Percentiles rank a stretch among this genome's conserved stretches.
phyloP scores from a whole-genome alignment of 805 yeast genomes.

The Candida sanyiensis region DNA sequence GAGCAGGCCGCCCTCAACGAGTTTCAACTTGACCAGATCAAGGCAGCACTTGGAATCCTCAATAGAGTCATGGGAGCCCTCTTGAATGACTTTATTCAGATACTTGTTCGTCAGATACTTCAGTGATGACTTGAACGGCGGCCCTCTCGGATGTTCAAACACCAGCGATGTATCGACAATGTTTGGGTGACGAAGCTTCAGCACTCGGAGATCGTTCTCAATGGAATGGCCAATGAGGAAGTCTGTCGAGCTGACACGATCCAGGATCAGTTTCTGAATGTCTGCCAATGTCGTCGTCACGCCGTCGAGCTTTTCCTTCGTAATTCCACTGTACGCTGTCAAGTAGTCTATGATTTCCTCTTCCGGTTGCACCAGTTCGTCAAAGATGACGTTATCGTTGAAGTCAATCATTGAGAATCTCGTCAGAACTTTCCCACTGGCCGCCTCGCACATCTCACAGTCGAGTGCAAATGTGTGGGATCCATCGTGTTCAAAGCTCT shows the following conservation, averaged over 20 bases:
- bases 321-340: conserved; percentile 83
- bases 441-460: conserved; percentile 86
- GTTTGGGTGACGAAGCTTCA: conserved; percentile 64
- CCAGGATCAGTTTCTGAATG: conserved; percentile 53
- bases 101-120: conserved; percentile 58
- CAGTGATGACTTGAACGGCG: conserved; percentile 74
- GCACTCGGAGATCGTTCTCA: conserved; percentile 71
- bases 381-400: conserved; percentile 55
- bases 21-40: conserved; percentile 65
- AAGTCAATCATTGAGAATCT: conserved; percentile 71
- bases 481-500: conserved; percentile 46
- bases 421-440: conserved; percentile 60
- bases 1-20: conserved; percentile 57
- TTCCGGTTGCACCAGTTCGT: conserved; percentile 72
- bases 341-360: conserved; percentile 73
- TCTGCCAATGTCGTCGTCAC: conserved; percentile 64
- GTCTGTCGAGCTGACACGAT: conserved; percentile 49
- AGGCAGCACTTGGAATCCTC: conserved; percentile 83
- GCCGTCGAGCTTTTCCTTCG: conserved; percentile 54
- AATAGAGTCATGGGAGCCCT: conserved; percentile 73
- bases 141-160: conserved; percentile 78
- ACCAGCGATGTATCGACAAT: conserved; percentile 77
- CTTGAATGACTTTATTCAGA: conserved; percentile 58
- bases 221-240: conserved; percentile 84
- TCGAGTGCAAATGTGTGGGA: conserved; percentile 75